Base-by-base conservation (phyloP, 2,329 filamentous ascomycete species). In the Aspergillus latus region DNA sequence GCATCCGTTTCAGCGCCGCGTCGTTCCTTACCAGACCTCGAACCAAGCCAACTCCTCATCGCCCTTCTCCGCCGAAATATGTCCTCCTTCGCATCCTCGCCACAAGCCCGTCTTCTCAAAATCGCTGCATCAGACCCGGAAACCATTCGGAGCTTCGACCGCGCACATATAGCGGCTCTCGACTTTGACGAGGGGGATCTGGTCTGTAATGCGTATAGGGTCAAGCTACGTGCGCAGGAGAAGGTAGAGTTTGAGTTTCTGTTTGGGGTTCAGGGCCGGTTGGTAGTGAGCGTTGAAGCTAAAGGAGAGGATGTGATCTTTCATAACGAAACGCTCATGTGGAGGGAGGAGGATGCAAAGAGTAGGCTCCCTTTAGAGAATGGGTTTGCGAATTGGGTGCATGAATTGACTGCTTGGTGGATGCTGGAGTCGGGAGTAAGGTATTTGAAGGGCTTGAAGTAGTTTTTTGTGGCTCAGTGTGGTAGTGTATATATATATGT, bases 391-490 rank as follows among this genome's bases (percentile, higher is more conserved):
- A 61, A 60, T 8, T 72, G 64, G 52, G 54, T 73, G 54, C 70
- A 74, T 58, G 70, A 74, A 51, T 61, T 66, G 32, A 66, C 68
- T 16, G 51, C 69, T 29, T 74, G 71, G 72, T 73, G 70, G 70
- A 61, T 74, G 54, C 49, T 74, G 51, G 70, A 71, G 53, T 71
- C 69, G 8, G 71, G 71, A 4, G 63, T 68, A 16, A 49, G 48
- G 21, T 73, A 70, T 64, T 36, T 74, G 59, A 62, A 56, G 50
- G 63, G 64, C 32, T 30, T 67, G 49, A 62, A 66, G 15, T 48
- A 40, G 44, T 32, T 49, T 21, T 36, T 21, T 44, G 21, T 44
- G 21, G 10, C n/a, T 9, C 39, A 11, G 10, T 34, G 30, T 34
- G 30, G 7, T 34, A 34, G 34, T 13, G n/a, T 11, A 37, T 37